Conservation (phyloP, 345 rosid genomes). For the Gynandropsis gynandra region DNA sequence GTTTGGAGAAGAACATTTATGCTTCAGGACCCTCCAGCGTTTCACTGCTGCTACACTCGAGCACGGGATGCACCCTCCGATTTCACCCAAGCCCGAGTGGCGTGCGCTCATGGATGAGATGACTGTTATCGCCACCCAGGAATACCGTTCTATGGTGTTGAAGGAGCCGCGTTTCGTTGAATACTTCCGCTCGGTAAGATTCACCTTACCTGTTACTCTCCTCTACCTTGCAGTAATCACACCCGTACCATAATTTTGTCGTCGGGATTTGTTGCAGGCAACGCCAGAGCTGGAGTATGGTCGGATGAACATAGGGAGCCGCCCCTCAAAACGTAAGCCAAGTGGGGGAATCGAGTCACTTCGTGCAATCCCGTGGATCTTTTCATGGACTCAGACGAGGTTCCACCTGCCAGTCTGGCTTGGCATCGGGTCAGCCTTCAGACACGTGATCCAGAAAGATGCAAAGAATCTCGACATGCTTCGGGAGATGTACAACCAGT, state of each 20-base stretch:
- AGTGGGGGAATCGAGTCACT: constrained; percentile 79
- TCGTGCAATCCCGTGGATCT: constrained; percentile 85
- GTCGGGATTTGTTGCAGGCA: too few relatives aligned
- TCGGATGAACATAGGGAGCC: constrained; percentile 79
- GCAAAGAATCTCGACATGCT: constrained; percentile 56
- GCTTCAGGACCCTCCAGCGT: constrained; percentile 73
- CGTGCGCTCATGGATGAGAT: constrained; percentile 72
- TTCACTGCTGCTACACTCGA: constrained; percentile 77
- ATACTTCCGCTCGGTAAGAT: constrained; percentile 65
- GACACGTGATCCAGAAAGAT: constrained; percentile 48
- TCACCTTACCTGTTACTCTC: not conserved
- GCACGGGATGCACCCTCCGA: constrained; percentile 72
- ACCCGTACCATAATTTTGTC: too few relatives aligned
- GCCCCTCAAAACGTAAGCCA: constrained; percentile 68
- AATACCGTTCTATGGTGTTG: constrained; percentile 67
- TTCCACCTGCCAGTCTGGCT: constrained; percentile 81
- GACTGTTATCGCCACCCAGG: constrained; percentile 58
- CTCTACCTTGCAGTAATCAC: too few relatives aligned
- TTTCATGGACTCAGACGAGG: constrained; percentile 85
- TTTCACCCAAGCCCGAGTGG: constrained; percentile 86
- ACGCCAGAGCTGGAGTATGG: constrained; percentile 81
- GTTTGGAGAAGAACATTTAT: constrained; percentile 70
- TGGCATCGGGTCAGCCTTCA: constrained; percentile 68
- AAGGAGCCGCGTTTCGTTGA: constrained; percentile 70
- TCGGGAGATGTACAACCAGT: constrained; percentile 59